Evolutionary conservation across 2,329 filamentous ascomycete species (phyloP).

Genomic region (Alternaria triticina): DNA sequence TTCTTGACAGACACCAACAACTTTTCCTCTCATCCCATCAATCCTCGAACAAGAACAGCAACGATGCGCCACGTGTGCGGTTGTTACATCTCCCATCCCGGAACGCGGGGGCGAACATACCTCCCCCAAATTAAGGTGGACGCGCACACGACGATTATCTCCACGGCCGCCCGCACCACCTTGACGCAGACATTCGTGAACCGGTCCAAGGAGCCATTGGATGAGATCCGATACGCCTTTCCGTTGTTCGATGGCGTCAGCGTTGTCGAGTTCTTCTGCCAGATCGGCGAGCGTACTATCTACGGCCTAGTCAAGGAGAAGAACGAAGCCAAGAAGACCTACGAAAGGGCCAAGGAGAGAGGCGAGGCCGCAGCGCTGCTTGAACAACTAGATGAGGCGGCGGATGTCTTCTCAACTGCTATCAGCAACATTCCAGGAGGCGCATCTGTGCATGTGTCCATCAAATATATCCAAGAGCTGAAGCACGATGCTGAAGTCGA

Average conservation of each 20-base stretch:
- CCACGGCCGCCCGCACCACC: constrained; percentile 3
- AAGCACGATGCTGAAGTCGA: constrained; percentile 11
- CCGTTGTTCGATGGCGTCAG: constrained; percentile 9
- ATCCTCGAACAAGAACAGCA: background rate
- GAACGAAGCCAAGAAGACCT: constrained; percentile 4
- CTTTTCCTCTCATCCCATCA: background rate
- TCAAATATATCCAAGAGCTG: constrained; percentile 11
- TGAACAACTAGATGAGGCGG: constrained; percentile 3
- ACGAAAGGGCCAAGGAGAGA: background rate
- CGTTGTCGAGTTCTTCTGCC: constrained; percentile 9
- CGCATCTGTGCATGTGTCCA: background rate
- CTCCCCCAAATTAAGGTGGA: constrained; percentile 5
- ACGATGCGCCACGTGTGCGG: background rate
- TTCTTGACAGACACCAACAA: background rate
- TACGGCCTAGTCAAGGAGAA: constrained; percentile 11
- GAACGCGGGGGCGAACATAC: background rate
- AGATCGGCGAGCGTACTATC: constrained; percentile 3
- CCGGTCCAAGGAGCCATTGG: background rate
- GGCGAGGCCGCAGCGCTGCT: constrained; percentile 8
- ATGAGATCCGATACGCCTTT: constrained; percentile 9
- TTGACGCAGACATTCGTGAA: constrained; percentile 6
- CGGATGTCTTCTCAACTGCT: constrained; percentile 10
- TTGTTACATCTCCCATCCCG: background rate
- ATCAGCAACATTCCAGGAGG: background rate
- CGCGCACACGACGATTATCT: constrained; percentile 2